These are phyloP conservation scores for Populus tremula DNA, from an alignment of 345 rosid genomes.

Conservation along the genomic window DNA sequence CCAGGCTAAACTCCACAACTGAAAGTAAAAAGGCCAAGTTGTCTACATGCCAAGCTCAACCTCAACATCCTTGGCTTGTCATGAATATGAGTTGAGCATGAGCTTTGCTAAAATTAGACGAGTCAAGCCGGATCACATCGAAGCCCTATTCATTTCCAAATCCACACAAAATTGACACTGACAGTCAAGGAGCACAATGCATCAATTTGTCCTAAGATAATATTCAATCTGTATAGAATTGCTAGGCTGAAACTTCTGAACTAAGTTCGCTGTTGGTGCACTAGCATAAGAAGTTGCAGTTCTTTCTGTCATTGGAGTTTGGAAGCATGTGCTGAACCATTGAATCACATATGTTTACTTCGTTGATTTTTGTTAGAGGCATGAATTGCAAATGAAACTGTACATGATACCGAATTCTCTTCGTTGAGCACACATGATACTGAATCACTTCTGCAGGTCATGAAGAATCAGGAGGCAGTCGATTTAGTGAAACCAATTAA, in stretches of 20 bases:
- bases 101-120: too few species aligned
- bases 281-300: background rate
- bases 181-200: too few species aligned
- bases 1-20: too few species aligned
- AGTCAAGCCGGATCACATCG: too few species aligned
- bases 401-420: background rate
- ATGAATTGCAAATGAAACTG: background rate
- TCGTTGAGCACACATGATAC: background rate
- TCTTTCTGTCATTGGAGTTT: background rate
- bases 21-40: too few species aligned
- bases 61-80: too few species aligned
- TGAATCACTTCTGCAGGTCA: constrained; percentile 27
- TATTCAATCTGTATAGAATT: background rate
- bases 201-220: background rate
- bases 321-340: background rate
- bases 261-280: background rate
- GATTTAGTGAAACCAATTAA: constrained; percentile 46
- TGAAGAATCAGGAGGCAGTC: constrained; percentile 45
- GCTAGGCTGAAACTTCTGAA: background rate
- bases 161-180: too few species aligned
- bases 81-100: too few species aligned
- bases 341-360: background rate
- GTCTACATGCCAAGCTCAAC: too few species aligned
- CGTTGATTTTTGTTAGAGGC: too few species aligned
- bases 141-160: too few species aligned